These are phyloP conservation scores for Fusarium graminum DNA, from an alignment of 2,329 filamentous ascomycete genomes.

Conservation along the genomic window DNA sequence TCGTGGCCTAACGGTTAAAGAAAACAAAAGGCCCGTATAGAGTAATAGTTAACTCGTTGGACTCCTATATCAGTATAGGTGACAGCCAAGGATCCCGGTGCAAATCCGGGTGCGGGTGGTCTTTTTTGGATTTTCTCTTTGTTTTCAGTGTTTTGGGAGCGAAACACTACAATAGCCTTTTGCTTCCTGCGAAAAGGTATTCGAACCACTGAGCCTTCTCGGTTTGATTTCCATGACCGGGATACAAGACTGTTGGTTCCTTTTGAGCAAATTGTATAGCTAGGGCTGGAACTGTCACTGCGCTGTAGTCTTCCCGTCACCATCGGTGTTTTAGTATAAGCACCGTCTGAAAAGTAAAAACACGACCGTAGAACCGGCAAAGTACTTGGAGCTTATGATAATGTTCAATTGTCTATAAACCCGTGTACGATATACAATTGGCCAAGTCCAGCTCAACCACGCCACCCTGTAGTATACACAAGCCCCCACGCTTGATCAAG, in stretches of 20 bases:
- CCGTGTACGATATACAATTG: not conserved
- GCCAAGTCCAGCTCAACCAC: conserved; percentile 39
- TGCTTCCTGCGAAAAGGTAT: not conserved
- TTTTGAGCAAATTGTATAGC: not conserved
- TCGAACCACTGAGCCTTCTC: conserved; percentile 7
- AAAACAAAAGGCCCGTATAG: conserved; percentile 49
- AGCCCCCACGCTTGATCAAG: not conserved
- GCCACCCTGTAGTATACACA: conserved; percentile 7
- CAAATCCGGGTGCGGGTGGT: conserved; percentile 54
- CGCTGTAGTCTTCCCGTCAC: not conserved
- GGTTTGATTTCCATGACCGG: not conserved
- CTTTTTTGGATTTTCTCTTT: conserved; percentile 27
- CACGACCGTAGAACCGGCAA: not conserved
- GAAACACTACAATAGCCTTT: not conserved
- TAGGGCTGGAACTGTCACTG: not conserved
- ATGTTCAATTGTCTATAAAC: conserved; percentile 8
- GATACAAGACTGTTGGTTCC: not conserved
- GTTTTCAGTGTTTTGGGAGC: not conserved
- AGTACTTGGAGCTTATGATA: not conserved
- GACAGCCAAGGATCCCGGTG: conserved; percentile 55
- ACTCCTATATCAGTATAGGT: conserved; percentile 52
- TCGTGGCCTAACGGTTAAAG: conserved; percentile 46
- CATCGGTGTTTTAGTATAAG: not conserved
- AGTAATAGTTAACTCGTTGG: conserved; percentile 56
- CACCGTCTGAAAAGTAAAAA: not conserved